Percentiles rank a stretch among this genome's conserved stretches.
These are phyloP conservation scores for Acrocalymma vagum DNA, from an alignment of 2,329 filamentous ascomycete species.

Conservation along the genomic window DNA sequence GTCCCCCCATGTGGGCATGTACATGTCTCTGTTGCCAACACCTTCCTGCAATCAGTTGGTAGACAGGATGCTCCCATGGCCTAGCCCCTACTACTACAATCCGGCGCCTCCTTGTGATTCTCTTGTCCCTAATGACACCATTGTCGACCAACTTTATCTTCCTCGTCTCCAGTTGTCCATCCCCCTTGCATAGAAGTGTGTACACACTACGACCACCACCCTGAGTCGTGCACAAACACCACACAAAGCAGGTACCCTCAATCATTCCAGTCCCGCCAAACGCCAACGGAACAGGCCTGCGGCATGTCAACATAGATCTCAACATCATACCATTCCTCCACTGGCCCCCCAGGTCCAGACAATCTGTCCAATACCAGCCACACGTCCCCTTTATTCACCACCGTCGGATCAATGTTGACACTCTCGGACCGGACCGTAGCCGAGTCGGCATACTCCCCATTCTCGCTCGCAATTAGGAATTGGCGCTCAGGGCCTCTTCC, in stretches of 20 bases:
- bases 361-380: conserved; percentile 87
- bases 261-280: conserved; percentile 56
- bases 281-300: conserved; percentile 53
- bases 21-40: too few species aligned
- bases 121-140: background rate
- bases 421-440: conserved; percentile 73
- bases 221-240: conserved; percentile 7
- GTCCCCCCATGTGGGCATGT: too few species aligned
- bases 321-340: conserved; percentile 60
- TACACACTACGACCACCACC: too few species aligned
- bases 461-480: conserved; percentile 71
- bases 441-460: conserved; percentile 78
- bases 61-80: too few species aligned
- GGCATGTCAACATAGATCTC: conserved; percentile 57
- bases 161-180: too few species aligned
- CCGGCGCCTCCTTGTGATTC: background rate
- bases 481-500: conserved; percentile 75
- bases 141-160: too few species aligned
- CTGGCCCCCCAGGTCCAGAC: conserved; percentile 61
- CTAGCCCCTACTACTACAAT: too few species aligned
- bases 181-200: too few species aligned
- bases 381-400: conserved; percentile 64
- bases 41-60: too few species aligned
- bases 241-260: conserved; percentile 17
- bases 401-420: conserved; percentile 75